Evolutionary conservation across 179 eudicot species (phyloP).

Genomic region (Spergularia azorica): DNA sequence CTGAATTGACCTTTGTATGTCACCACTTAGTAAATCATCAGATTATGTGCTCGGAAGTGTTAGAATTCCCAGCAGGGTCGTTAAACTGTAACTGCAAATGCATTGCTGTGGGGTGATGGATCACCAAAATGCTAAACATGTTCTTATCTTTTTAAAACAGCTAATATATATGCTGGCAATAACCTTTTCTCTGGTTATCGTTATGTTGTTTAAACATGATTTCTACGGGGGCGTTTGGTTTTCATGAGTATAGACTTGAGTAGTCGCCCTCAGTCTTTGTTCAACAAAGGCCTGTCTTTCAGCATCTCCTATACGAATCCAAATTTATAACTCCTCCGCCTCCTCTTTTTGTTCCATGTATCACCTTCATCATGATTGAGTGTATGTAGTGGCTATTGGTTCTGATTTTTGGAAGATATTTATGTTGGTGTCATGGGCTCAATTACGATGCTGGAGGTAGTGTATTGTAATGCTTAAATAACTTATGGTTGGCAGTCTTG

Average conservation of each 20-base stretch:
- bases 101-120: neutral
- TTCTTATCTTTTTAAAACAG: neutral
- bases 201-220: neutral
- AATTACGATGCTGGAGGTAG: neutral
- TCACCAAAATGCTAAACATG: neutral
- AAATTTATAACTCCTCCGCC: neutral
- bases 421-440: neutral
- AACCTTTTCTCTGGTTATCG: neutral
- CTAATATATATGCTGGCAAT: neutral
- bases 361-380: neutral
- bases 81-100: neutral
- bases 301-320: neutral
- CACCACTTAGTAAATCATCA: neutral
- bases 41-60: neutral
- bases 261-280: neutral
- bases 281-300: neutral
- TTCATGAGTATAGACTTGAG: neutral
- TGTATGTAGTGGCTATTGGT: neutral
- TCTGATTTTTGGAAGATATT: neutral
- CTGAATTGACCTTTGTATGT: neutral
- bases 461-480: neutral
- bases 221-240: neutral
- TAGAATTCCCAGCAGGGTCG: neutral
- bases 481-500: neutral
- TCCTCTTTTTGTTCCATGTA: neutral